phyloP scores from a whole-genome alignment of 257 asterid species.

The Nemophila menziesii region DNA sequence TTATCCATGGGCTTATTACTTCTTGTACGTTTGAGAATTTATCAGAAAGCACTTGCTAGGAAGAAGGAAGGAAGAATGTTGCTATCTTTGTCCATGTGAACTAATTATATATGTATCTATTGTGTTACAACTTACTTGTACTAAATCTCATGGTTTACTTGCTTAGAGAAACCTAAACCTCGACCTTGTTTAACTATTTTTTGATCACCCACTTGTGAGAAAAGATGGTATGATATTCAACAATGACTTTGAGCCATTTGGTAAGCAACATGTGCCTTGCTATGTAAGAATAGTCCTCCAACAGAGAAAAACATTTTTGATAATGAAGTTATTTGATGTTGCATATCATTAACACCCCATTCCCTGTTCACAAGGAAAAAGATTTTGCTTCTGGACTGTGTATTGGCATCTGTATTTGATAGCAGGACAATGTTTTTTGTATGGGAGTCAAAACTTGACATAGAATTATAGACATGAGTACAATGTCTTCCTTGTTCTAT shows the following conservation, averaged over 20 bases:
- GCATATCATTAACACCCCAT: no score
- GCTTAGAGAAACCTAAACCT: conserved; percentile 9
- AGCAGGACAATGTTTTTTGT: no score
- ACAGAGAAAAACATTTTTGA: background rate
- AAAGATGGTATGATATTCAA: conserved; percentile 13
- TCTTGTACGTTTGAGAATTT: conserved; percentile 47
- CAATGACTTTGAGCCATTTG: conserved; percentile 6
- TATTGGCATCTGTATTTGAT: no score
- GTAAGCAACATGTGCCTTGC: conserved; percentile 9
- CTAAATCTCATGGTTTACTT: conserved; percentile 8
- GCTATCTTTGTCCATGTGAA: conserved; percentile 50
- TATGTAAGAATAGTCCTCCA: background rate
- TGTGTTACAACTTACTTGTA: conserved; percentile 9
- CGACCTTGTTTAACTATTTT: conserved; percentile 1
- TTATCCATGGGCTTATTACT: conserved; percentile 38
- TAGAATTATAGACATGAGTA: no score
- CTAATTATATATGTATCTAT: background rate
- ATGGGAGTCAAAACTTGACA: no score
- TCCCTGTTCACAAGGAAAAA: no score
- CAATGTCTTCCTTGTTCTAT: no score
- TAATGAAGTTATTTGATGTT: no score
- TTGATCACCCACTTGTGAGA: conserved; percentile 10
- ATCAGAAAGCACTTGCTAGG: conserved; percentile 44
- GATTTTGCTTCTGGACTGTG: no score
- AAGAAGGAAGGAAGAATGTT: conserved; percentile 54